Percentiles rank a stretch among this genome's conserved stretches.
phyloP scores from a whole-genome alignment of 2,329 filamentous ascomycete genomes.

The Gyromitra esculenta region DNA sequence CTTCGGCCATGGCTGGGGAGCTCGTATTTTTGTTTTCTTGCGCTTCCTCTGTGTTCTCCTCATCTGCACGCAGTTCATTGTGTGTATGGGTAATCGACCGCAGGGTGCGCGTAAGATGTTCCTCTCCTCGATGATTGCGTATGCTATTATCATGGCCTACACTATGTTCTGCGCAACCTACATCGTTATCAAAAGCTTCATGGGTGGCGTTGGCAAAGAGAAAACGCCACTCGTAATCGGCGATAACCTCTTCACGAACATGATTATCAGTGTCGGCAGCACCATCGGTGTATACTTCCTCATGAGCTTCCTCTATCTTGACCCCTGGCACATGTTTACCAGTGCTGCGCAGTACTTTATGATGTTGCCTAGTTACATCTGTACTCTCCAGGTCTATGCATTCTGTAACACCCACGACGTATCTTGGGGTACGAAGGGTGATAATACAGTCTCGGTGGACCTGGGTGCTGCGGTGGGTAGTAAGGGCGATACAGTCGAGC shows the following conservation, averaged over 20 bases:
- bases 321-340: constrained; percentile 99
- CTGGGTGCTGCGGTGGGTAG: constrained; percentile 84
- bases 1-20: constrained; percentile 86
- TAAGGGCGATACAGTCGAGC: constrained; percentile 80
- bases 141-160: constrained; percentile 93
- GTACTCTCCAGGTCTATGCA: constrained; percentile 95
- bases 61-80: constrained; percentile 93
- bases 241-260: constrained; percentile 92
- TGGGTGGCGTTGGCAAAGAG: constrained; percentile 62
- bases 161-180: constrained; percentile 89
- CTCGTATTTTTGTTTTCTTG: constrained; percentile 84
- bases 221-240: constrained; percentile 70
- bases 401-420: constrained; percentile 99
- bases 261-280: constrained; percentile 87
- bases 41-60: constrained; percentile 86
- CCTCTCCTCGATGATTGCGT: constrained; percentile 85
- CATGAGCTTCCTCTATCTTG: constrained; percentile 95
- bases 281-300: constrained; percentile 94
- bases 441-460: constrained; percentile 93
- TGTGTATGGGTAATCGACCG: constrained; percentile 93
- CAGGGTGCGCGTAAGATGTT: constrained; percentile 83
- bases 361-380: constrained; percentile 91
- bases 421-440: constrained; percentile 98
- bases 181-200: constrained; percentile 85
- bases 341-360: constrained; percentile 90